phyloP scores from a whole-genome alignment of 495 filamentous ascomycete genomes.

The Penicillium flavigenum region DNA sequence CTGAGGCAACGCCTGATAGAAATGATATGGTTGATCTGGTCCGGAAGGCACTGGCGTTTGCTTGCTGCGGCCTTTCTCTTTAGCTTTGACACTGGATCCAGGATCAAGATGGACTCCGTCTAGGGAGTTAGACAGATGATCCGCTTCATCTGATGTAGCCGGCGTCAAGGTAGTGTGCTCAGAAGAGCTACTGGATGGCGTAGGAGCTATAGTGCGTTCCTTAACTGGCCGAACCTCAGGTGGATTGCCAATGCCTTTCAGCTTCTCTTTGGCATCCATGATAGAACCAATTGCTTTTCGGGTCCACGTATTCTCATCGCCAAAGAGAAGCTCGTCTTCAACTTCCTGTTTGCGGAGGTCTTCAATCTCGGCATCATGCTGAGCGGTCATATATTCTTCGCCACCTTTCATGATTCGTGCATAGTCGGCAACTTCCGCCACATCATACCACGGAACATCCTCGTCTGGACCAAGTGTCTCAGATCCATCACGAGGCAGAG shows the following conservation, averaged over 20 bases:
- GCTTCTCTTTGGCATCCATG: constrained; percentile 67
- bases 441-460: constrained; percentile 90
- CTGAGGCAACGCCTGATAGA: constrained; percentile 87
- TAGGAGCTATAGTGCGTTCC: constrained; percentile 46
- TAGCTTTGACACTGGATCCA: constrained; percentile 22
- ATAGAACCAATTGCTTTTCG: constrained; percentile 75
- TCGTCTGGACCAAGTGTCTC: constrained; percentile 65
- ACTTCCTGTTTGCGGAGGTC: constrained; percentile 71
- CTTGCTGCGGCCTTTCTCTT: constrained; percentile 27
- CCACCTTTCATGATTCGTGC: constrained; percentile 94
- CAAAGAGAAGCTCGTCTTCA: constrained; percentile 91
- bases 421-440: constrained; percentile 91
- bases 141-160: constrained; percentile 23
- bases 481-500: constrained; percentile 79
- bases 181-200: constrained; percentile 43
- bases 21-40: constrained; percentile 61
- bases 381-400: constrained; percentile 77
- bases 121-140: constrained; percentile 34
- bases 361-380: constrained; percentile 75
- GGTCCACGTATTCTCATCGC: constrained; percentile 90
- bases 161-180: constrained; percentile 12
- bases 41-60: constrained; percentile 29
- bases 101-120: constrained; percentile 24
- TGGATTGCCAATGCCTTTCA: constrained; percentile 69
- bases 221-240: constrained; percentile 49